phyloP scores from a whole-genome alignment of 2,329 filamentous ascomycete genomes.

The Penicillium hordei region DNA sequence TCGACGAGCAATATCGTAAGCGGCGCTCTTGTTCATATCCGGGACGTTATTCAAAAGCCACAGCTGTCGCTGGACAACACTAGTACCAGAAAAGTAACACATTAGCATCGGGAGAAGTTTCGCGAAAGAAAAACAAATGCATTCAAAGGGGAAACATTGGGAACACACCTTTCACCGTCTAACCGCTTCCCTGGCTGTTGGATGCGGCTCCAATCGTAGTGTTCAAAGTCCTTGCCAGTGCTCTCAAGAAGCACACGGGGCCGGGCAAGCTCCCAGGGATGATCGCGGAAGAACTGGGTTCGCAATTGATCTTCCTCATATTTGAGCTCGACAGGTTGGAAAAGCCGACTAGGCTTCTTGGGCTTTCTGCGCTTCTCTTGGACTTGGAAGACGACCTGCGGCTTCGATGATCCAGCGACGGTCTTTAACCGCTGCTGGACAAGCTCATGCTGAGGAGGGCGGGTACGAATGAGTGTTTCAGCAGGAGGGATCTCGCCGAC shows the following conservation, averaged over 20 bases:
- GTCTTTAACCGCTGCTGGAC: conserved; percentile 42
- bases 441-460: conserved; percentile 49
- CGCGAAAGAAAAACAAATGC: neutral
- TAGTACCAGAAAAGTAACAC: conserved; percentile 40
- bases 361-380: conserved; percentile 46
- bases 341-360: conserved; percentile 71
- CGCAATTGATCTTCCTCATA: conserved; percentile 85
- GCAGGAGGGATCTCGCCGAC: conserved; percentile 60
- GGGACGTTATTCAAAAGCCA: conserved; percentile 71
- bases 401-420: conserved; percentile 28
- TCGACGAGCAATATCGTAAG: conserved; percentile 82
- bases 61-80: conserved; percentile 87
- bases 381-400: conserved; percentile 39
- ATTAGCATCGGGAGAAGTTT: conserved; percentile 9
- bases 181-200: conserved; percentile 72
- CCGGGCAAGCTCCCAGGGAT: conserved; percentile 94
- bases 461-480: conserved; percentile 59
- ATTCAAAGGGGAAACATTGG: neutral
- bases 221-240: conserved; percentile 76
- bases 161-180: conserved; percentile 75
- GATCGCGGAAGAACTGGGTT: conserved; percentile 81
- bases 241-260: conserved; percentile 81
- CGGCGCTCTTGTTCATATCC: conserved; percentile 61
- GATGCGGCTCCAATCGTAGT: conserved; percentile 76
- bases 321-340: conserved; percentile 71